Evolutionary conservation across 2,329 filamentous ascomycete genomes (phyloP), one percentile per base, ranked within the genome.

Genomic region (Colletotrichum sp.): DNA sequence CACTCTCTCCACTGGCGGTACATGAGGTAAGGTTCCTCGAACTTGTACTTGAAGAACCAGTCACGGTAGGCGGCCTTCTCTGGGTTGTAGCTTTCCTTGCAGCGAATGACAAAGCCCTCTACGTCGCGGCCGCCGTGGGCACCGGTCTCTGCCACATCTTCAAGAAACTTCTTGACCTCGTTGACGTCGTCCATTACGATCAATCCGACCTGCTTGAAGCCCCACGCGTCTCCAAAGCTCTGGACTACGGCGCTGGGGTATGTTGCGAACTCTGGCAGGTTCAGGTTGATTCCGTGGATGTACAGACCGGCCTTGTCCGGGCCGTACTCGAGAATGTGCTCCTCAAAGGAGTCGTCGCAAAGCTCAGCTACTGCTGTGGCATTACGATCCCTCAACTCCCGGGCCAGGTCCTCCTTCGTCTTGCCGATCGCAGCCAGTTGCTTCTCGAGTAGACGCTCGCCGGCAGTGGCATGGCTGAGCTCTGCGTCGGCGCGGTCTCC

Each of bases 31-130:
- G 97, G 97, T 86, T 99, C 97, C 82, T 99, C 97, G 76, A 99
- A 99, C 87, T 99, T 99, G 91, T 96, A 99, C 86, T 99, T 99
- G 93, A 99, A 99, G 86, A 99, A 99, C 97, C 97, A 99, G 83
- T 99, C 96, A n/a, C 91, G 87, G 83, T 93, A 97, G 1, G 91
- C 90, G 3, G 83, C 84, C 16, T 83, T 82, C 2, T 85, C 86
- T 1, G 87, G 87, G 32, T 92, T 85, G n/a, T 85, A 82, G 18
- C 89, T 87, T 88, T 88, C 92, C 86, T 92, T 95, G 90, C 97
- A 99, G 72, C 97, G 93, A 79, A 99, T 94, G 73, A 99, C 97
- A 80, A 99, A 99, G 6, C 97, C 97, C 85, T 99, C 97, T 0
- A 98, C 96, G 79, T 99, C 96, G 70, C 96, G 94, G 12, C 96